phyloP scores from a whole-genome alignment of 495 filamentous ascomycete species.

The Aspergillus sclerotiicarbonarius region DNA sequence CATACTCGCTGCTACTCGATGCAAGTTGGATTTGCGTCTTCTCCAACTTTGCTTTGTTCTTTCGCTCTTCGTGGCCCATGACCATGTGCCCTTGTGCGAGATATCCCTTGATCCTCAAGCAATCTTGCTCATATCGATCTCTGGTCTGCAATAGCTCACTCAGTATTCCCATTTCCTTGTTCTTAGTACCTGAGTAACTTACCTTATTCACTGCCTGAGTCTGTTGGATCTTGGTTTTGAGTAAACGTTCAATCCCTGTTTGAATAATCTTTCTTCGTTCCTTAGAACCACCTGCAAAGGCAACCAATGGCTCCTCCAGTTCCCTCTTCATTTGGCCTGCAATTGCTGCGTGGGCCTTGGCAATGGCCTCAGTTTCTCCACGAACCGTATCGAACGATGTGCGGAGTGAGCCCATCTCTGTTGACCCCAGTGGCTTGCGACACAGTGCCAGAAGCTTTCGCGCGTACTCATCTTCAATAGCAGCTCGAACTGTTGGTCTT shows the following conservation, averaged over 20 bases:
- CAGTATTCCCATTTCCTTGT: neutral
- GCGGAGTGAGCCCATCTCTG: slow-evolving; percentile 79
- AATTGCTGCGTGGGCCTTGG: slow-evolving; percentile 85
- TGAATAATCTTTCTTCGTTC: slow-evolving; percentile 96
- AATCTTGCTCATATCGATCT: slow-evolving; percentile 95
- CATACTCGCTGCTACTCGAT: slow-evolving; percentile 87
- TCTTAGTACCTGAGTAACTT: neutral
- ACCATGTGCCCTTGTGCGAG: slow-evolving; percentile 99
- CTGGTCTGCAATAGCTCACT: slow-evolving; percentile 59
- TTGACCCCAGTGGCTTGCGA: slow-evolving; percentile 86
- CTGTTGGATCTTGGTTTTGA: slow-evolving; percentile 90
- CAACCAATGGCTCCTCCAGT: slow-evolving; percentile 89
- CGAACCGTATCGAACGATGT: slow-evolving; percentile 82
- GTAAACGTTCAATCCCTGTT: slow-evolving; percentile 83
- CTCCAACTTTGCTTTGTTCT: slow-evolving; percentile 98
- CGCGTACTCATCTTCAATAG: slow-evolving; percentile 98
- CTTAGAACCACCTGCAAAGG: slow-evolving; percentile 91
- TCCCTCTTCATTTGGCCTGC: slow-evolving; percentile 94
- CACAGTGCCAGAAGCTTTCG: slow-evolving; percentile 82
- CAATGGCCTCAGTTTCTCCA: slow-evolving; percentile 91
- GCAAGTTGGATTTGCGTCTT: slow-evolving; percentile 97
- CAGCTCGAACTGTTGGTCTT: slow-evolving; percentile 66
- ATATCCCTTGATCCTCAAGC: slow-evolving; percentile 96
- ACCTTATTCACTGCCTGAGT: slow-evolving; percentile 91
- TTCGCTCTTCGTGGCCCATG: slow-evolving; percentile 98